These are phyloP conservation scores for Pseudogymnoascus sp. DNA, from an alignment of 2,329 filamentous ascomycete genomes.

Conservation along the genomic window DNA sequence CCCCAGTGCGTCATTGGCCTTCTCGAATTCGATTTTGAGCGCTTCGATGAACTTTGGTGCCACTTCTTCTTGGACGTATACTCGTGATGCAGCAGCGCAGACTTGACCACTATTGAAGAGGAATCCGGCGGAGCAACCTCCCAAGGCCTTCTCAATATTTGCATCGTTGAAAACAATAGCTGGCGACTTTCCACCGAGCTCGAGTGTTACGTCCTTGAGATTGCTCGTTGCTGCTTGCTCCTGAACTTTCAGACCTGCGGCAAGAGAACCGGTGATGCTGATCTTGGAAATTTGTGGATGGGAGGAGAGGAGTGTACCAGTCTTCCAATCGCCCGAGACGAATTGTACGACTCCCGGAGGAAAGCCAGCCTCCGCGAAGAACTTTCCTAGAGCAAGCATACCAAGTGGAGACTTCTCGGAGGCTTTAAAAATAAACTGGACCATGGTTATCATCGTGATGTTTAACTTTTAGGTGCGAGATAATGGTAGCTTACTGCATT, in stretches of 20 bases:
- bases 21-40: slow-evolving; percentile 12
- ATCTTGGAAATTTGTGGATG: slow-evolving; percentile 27
- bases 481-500: too few species aligned
- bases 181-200: slow-evolving; percentile 55
- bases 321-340: slow-evolving; percentile 23
- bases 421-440: slow-evolving; percentile 29
- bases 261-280: slow-evolving; percentile 27
- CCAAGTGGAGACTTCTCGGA: slow-evolving; percentile 36
- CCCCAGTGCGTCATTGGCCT: not conserved
- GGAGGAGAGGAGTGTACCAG: slow-evolving; percentile 32
- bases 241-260: slow-evolving; percentile 22
- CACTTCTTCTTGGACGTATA: slow-evolving; percentile 54
- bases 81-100: slow-evolving; percentile 52
- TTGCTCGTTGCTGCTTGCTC: slow-evolving; percentile 31
- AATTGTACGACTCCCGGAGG: slow-evolving; percentile 37
- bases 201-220: slow-evolving; percentile 52
- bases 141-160: slow-evolving; percentile 28
- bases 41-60: slow-evolving; percentile 50
- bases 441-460: too few species aligned
- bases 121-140: too few species aligned
- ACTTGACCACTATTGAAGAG: slow-evolving; percentile 9
- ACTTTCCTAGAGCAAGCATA: slow-evolving; percentile 28
- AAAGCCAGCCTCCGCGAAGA: slow-evolving; percentile 35
- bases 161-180: slow-evolving; percentile 54
- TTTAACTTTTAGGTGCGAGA: too few species aligned